A percentile compares a stretch with the other conserved stretches of the same genome.
Evolutionary conservation across 495 filamentous ascomycete genomes (phyloP).

Genomic region (Aspergillus cavernicola): DNA sequence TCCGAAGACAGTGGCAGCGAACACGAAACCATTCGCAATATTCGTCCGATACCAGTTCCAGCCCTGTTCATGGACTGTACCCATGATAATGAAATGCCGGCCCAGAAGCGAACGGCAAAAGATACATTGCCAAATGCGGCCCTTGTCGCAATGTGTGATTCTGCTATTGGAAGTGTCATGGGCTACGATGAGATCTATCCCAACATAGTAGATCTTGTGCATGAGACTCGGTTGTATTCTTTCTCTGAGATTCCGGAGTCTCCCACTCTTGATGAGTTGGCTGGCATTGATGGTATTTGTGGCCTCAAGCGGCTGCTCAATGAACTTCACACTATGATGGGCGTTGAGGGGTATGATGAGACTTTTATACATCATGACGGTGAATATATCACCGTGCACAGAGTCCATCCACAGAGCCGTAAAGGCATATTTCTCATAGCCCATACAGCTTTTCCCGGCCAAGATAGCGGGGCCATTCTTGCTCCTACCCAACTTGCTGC

Average conservation of each 20-base stretch:
- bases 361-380: constrained; percentile 95
- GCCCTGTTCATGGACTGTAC: constrained; percentile 99
- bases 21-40: constrained; percentile 62
- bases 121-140: constrained; percentile 97
- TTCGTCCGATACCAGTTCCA: constrained; percentile 78
- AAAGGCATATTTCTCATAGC: constrained; percentile 94
- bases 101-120: constrained; percentile 90
- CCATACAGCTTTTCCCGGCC: constrained; percentile 89
- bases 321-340: constrained; percentile 89
- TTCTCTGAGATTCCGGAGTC: constrained; percentile 62
- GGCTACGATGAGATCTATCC: constrained; percentile 99
- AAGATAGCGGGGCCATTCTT: constrained; percentile 72
- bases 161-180: constrained; percentile 91
- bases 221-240: constrained; percentile 75
- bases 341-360: constrained; percentile 87
- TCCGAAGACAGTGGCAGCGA: constrained; percentile 31
- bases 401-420: constrained; percentile 83
- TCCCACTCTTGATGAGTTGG: constrained; percentile 53
- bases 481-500: constrained; percentile 72
- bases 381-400: constrained; percentile 93
- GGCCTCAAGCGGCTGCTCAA: constrained; percentile 88
- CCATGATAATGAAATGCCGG: constrained; percentile 95
- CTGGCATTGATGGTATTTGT: constrained; percentile 71
- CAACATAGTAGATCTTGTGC: constrained; percentile 81
- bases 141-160: constrained; percentile 91